Evolutionary conservation across 805 yeast species (phyloP).

Genomic region (Saccharomyces eubayanus): DNA sequence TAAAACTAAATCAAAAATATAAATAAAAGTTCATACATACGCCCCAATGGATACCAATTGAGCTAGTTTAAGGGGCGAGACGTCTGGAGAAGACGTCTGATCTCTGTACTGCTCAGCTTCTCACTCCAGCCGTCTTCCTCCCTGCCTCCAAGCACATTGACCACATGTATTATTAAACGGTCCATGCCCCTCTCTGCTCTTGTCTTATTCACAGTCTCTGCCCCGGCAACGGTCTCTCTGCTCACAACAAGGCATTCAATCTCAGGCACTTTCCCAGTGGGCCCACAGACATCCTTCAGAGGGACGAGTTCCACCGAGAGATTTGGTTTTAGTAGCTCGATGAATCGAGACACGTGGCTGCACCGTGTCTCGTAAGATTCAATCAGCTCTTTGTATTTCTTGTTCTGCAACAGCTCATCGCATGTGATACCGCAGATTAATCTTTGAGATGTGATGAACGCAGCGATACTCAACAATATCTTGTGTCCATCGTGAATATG

Average conservation of each 20-base stretch:
- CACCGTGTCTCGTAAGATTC: conserved; percentile 51
- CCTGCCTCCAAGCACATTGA: conserved; percentile 60
- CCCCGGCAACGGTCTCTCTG: conserved; percentile 72
- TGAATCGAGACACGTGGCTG: conserved; percentile 39
- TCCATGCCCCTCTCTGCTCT: conserved; percentile 51
- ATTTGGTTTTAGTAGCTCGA: conserved; percentile 40
- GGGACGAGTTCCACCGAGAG: conserved; percentile 46
- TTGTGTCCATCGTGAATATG: conserved; percentile 95
- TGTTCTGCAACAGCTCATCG: conserved; percentile 58
- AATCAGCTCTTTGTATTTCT: conserved; percentile 59
- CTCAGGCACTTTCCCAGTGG: conserved; percentile 66
- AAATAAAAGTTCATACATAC: neutral
- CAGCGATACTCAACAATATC: conserved; percentile 65
- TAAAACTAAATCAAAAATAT: neutral
- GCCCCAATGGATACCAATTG: conserved; percentile 5
- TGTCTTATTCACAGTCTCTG: conserved; percentile 55
- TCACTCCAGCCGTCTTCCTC: conserved; percentile 50
- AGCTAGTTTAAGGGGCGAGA: conserved; percentile 14
- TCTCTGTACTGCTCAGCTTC: conserved; percentile 78
- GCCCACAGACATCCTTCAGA: conserved; percentile 86
- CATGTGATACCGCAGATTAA: conserved; percentile 84
- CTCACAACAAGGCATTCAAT: conserved; percentile 79
- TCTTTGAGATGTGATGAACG: conserved; percentile 44
- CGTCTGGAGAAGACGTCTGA: conserved; percentile 34
- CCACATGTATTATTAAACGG: conserved; percentile 42